Base-by-base conservation (phyloP, 2,329 filamentous ascomycete genomes). In the Onygena corvina region DNA sequence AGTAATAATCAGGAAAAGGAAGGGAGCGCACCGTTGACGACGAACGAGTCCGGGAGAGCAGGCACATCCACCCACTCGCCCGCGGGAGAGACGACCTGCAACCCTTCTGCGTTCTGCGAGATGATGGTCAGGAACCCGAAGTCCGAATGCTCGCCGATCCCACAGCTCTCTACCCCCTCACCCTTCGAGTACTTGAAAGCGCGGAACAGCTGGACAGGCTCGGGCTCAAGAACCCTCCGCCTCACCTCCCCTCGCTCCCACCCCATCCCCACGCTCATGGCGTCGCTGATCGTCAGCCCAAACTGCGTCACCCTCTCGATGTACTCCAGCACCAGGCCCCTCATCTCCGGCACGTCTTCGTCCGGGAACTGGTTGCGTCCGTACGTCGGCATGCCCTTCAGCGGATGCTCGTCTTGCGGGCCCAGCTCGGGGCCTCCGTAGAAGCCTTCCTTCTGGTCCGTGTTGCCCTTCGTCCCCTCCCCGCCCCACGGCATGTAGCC, bases 21-120 rank as follows among this genome's bases (percentile, higher is more conserved):
- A 29, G 8, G 27, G 34, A 16, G n/a, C n/a, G n/a, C n/a, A n/a
- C n/a, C n/a, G 30, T 50, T 50, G 14, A 50, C 48, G 3, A 50
- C 21, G 21, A 50, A 46, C 20, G 48, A 34, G 18, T 46, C 40
- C n/a, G 48, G 48, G 30, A 50, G 16, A 2, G 30, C 18, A 20
- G 48, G 48, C 20, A 50, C 48, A 30, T 46, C 30, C n/a, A 50
- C 34, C 48, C 48, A 50, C 9, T 46, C 48, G 12, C 48, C 48
- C 25, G 60, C 54, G 25, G 66, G 67, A 51, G 66, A 69, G 7
- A 72, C 58, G 0, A 67, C 69, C 53, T 72, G 66, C 2, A 72
- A 59, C 0, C 71, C 70, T 33, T 68, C 59, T 1, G 72, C 64
- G 7, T 70, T 63, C 2, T 75, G 71, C 2, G 72, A n/a, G n/a